phyloP scores from a whole-genome alignment of 805 yeast genomes.

The Lipomyces spencermartinsiae region DNA sequence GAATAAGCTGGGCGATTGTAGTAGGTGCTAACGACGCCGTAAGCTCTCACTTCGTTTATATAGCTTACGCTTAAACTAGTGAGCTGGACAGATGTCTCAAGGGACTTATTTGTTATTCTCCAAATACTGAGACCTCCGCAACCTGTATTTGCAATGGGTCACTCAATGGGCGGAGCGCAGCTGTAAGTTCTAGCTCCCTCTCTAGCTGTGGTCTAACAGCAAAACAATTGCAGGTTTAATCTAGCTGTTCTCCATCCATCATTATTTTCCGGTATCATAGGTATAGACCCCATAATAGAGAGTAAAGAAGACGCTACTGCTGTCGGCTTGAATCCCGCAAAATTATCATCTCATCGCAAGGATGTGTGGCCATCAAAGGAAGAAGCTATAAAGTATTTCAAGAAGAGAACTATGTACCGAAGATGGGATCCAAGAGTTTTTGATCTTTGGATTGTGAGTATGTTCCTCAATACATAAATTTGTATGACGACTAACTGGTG shows the following conservation, averaged over 20 bases:
- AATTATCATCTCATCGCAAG: slow-evolving; percentile 22
- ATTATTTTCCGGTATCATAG: slow-evolving; percentile 31
- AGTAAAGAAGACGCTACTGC: slow-evolving; percentile 17
- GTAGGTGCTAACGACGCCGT: background rate
- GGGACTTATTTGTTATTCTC: slow-evolving; percentile 27
- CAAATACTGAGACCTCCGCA: slow-evolving; percentile 26
- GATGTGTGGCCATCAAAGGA: slow-evolving; percentile 36
- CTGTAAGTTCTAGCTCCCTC: background rate
- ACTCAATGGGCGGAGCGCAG: slow-evolving; percentile 39
- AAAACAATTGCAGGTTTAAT: background rate
- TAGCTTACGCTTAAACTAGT: too few relatives aligned
- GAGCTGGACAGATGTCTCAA: slow-evolving; percentile 20
- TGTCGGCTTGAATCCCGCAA: slow-evolving; percentile 17
- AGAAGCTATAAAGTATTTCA: slow-evolving; percentile 22
- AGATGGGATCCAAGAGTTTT: background rate
- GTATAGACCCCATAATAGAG: slow-evolving; percentile 38
- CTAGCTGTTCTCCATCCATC: slow-evolving; percentile 27
- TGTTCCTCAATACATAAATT: too few relatives aligned
- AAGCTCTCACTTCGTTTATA: too few relatives aligned
- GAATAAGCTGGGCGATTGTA: slow-evolving; percentile 36
- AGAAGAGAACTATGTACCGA: slow-evolving; percentile 26
- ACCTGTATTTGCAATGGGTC: slow-evolving; percentile 39
- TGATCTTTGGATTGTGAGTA: too few relatives aligned
- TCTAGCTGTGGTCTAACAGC: background rate
- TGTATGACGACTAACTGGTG: too few relatives aligned